phyloP scores from a whole-genome alignment of 345 rosid species.

The Salix koriyanagi region DNA sequence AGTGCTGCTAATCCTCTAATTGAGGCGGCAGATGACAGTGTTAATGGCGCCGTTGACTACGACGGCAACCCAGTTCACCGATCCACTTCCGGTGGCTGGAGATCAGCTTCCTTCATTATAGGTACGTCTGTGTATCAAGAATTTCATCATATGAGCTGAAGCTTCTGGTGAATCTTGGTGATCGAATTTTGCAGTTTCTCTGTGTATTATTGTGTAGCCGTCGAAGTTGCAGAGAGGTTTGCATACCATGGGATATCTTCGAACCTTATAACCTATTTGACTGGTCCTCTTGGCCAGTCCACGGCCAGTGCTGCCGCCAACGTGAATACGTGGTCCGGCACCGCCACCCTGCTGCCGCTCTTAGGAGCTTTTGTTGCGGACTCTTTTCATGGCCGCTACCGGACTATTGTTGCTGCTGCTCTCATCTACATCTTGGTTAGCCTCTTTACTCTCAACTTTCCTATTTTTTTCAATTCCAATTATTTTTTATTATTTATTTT shows the following conservation, averaged over 20 bases:
- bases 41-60: slow-evolving; percentile 1
- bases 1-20: neutral
- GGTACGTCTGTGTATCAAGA: neutral
- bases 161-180: neutral
- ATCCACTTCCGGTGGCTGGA: slow-evolving; percentile 9
- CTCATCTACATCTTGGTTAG: neutral
- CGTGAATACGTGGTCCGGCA: slow-evolving; percentile 9
- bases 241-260: neutral
- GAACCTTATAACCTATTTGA: slow-evolving; percentile 1
- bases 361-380: slow-evolving; percentile 5
- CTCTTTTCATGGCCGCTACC: slow-evolving; percentile 13
- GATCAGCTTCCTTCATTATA: slow-evolving; percentile 1
- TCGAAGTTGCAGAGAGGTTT: slow-evolving; percentile 8
- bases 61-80: slow-evolving; percentile 1
- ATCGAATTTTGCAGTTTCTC: too few relatives aligned
- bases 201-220: neutral
- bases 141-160: too few relatives aligned
- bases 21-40: neutral
- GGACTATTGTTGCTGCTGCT: slow-evolving; percentile 1
- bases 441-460: neutral
- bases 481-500: too few relatives aligned
- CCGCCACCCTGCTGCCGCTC: neutral
- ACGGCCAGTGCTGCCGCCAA: slow-evolving; percentile 1
- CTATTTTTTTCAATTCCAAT: neutral
- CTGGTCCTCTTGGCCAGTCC: slow-evolving; percentile 3